These are phyloP conservation scores for Papilionanthe hybrid DNA, from an alignment of 116 monocot species.

Conservation along the genomic window DNA sequence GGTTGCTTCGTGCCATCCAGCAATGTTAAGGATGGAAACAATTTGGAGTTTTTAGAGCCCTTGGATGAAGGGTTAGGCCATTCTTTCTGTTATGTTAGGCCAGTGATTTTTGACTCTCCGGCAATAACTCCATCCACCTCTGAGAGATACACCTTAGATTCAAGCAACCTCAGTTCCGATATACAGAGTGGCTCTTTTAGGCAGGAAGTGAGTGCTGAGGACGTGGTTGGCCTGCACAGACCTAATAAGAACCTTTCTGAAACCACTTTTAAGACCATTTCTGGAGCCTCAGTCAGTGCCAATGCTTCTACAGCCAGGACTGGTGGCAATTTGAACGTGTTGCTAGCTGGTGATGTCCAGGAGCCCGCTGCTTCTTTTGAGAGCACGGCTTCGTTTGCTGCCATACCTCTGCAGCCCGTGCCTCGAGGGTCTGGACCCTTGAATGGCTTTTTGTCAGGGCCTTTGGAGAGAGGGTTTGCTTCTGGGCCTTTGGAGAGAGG, in stretches of 20 bases:
- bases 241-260: conserved; percentile 43
- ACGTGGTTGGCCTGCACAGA: conserved; percentile 31
- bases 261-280: conserved; percentile 90
- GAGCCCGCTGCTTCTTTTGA: conserved; percentile 94
- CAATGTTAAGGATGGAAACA: conserved; percentile 58
- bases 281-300: conserved; percentile 97
- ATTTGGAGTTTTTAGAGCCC: conserved; percentile 85
- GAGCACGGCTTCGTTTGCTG: conserved; percentile 88
- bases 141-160: conserved; percentile 87
- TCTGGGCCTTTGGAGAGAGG: conserved; percentile 59
- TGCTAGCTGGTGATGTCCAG: conserved; percentile 34
- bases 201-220: conserved; percentile 51
- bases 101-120: conserved; percentile 66
- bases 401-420: conserved; percentile 90
- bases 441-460: conserved; percentile 68
- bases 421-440: conserved; percentile 86
- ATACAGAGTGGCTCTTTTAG: conserved; percentile 78
- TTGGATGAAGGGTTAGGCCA: conserved; percentile 94
- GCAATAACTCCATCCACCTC: conserved; percentile 87
- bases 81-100: conserved; percentile 97
- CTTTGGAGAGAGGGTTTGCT: not conserved
- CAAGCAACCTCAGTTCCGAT: conserved; percentile 69
- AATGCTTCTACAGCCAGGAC: conserved; percentile 86
- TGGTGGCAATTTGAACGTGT: conserved; percentile 45
- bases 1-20: conserved; percentile 74